Base-by-base conservation (phyloP, 2,329 filamentous ascomycete genomes). In the Mycogone perniciosa region DNA sequence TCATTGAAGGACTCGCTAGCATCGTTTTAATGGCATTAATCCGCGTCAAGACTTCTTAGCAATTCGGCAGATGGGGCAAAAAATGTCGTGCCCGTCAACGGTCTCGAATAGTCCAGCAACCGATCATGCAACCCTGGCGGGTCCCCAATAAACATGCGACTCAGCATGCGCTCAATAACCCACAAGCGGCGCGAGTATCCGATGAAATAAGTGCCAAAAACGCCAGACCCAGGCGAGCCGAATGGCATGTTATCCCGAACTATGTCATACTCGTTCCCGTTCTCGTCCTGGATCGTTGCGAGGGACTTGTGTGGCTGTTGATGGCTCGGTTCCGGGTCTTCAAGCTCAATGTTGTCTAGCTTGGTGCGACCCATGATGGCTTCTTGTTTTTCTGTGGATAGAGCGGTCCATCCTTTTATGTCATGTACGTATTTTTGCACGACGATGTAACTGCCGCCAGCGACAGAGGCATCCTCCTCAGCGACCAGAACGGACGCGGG, bases 171-270 rank as follows among this genome's bases (percentile, higher is more conserved):
- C 64, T 82, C 79, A 46, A 77, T 72, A 0, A 81, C 78, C 77
- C 77, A 82, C 7, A 81, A 58, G 8, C 68, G 65, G 27, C 67
- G 65, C 2, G 76, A 74, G 58, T 80, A 80, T 0, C 76, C 77
- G 46, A 81, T 79, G 48, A 81, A 81, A 60, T 81, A 82, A 0
- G 79, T 82, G 1, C 79, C 79, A 52, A 75, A 81, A 58, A 80
- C 71, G 0, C 69, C 71, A 0, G 67, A 60, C 0, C 70, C 74
- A 0, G 78, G 77, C 0, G 73, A 75, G 0, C 79, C 79, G 61
- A 82, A 82, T 0, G 79, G 79, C 79, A 82, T 82, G 54, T 82
- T 82, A 51, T 82, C 79, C 0, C 79, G 69, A 3, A 82, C 63
- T 38, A 82, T 79, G 34, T 70, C 72, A 54, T 76, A 65, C 60